A percentile compares a stretch with the other conserved stretches of the same genome.
Conservation (phyloP, 208 protist species). For the Acanthamoeba healyi region DNA sequence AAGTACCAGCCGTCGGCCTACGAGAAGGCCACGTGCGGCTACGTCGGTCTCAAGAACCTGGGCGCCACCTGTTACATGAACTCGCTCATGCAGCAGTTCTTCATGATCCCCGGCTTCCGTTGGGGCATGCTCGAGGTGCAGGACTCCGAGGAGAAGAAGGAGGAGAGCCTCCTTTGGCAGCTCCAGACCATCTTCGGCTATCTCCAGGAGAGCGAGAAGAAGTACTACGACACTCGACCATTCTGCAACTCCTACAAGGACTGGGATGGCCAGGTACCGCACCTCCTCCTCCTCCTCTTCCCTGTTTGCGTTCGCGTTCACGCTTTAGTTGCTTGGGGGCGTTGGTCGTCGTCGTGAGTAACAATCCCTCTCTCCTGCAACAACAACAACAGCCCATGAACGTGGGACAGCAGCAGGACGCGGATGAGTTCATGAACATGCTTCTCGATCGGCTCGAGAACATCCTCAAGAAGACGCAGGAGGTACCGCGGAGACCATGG, state of each 20-base stretch:
- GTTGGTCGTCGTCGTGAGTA: too few species aligned
- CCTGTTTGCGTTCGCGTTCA: not conserved
- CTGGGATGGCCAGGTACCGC: not conserved
- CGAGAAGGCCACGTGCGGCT: constrained; percentile 78
- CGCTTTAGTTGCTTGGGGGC: not conserved
- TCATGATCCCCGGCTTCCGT: constrained; percentile 79
- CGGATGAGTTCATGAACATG: constrained; percentile 87
- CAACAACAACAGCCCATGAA: constrained; percentile 81
- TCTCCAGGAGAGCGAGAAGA: constrained; percentile 82
- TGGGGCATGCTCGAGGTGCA: constrained; percentile 68
- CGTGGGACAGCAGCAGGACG: constrained; percentile 85
- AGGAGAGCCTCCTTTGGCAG: constrained; percentile 78
- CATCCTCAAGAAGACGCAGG: constrained; percentile 71
- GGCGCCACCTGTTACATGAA: constrained; percentile 93
- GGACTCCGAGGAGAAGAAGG: not conserved
- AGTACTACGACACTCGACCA: constrained; percentile 81
- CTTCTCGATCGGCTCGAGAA: constrained; percentile 79
- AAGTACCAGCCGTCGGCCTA: not conserved
- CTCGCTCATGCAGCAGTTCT: constrained; percentile 90
- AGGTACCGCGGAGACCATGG: not conserved
- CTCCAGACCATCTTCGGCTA: constrained; percentile 85
- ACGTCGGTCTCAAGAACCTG: constrained; percentile 89
- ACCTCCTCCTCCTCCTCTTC: not conserved
- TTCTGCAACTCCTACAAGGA: constrained; percentile 83
- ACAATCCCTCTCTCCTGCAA: too few species aligned